phyloP scores from a whole-genome alignment of 2,329 filamentous ascomycete species.

The Biscogniauxia marginata region DNA sequence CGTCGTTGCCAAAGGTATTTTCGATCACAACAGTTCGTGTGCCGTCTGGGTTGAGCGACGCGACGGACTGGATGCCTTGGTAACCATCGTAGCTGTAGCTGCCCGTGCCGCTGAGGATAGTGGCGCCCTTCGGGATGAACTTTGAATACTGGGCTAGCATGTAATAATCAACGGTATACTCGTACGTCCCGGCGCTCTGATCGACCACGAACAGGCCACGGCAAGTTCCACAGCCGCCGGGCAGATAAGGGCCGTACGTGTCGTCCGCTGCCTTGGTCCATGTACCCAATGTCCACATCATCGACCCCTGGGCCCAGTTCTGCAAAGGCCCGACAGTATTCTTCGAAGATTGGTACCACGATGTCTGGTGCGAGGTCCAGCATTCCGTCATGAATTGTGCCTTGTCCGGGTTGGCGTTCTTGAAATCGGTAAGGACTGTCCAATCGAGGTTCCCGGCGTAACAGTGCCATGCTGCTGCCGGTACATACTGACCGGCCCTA shows the following conservation, averaged over 20 bases:
- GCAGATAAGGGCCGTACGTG: constrained; percentile 42
- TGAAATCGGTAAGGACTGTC: constrained; percentile 39
- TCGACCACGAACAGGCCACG: constrained; percentile 58
- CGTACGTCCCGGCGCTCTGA: constrained; percentile 41
- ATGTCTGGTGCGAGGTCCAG: constrained; percentile 38
- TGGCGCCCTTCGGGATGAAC: constrained; percentile 46
- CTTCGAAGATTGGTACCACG: constrained; percentile 37
- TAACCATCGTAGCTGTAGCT: constrained; percentile 42
- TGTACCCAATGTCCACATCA: constrained; percentile 46
- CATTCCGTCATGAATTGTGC: constrained; percentile 51
- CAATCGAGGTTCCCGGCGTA: constrained; percentile 38
- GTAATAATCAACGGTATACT: constrained; percentile 49
- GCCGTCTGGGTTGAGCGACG: constrained; percentile 46
- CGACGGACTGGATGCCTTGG: constrained; percentile 44
- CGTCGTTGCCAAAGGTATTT: constrained; percentile 45
- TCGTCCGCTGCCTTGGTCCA: constrained; percentile 32
- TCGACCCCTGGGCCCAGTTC: constrained; percentile 45
- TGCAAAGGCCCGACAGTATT: constrained; percentile 46
- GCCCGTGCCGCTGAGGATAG: constrained; percentile 41
- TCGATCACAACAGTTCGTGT: constrained; percentile 45
- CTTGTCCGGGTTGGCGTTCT: constrained; percentile 37
- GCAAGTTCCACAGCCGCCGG: constrained; percentile 41
- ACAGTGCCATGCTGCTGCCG: constrained; percentile 42
- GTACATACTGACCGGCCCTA: constrained; percentile 31
- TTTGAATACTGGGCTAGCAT: constrained; percentile 52